Conservation (phyloP, 2,329 filamentous ascomycete species). For the Botryotinia narcissicola region DNA sequence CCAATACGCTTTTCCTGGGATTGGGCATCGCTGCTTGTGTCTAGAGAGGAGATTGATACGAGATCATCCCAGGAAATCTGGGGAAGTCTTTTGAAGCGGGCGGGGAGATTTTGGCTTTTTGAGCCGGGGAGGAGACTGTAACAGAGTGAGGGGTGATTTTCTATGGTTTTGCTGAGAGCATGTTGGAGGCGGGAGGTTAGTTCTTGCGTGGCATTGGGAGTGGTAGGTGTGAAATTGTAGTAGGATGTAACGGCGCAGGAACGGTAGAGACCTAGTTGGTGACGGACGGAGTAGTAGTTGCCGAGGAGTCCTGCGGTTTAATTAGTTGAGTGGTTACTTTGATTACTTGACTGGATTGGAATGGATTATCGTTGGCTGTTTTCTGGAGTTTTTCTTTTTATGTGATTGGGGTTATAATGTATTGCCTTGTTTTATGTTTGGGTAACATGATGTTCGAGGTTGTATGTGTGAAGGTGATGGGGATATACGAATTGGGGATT, state of each 20-base stretch:
- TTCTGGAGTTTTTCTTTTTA: neutral
- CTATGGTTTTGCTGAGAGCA: neutral
- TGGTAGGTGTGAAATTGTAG: neutral
- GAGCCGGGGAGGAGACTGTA: neutral
- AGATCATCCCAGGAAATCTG: neutral
- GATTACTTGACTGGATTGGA: neutral
- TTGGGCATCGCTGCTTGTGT: neutral
- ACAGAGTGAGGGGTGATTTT: neutral
- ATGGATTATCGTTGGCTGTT: neutral
- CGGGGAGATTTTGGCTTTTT: neutral
- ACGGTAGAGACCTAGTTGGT: slow-evolving; percentile 1
- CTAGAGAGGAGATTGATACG: neutral
- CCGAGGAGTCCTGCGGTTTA: neutral
- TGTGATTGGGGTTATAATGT: neutral
- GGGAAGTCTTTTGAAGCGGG: neutral
- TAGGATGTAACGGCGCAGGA: slow-evolving; percentile 2
- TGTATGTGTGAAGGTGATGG: neutral
- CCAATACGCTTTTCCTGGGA: neutral
- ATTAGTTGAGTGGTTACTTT: neutral
- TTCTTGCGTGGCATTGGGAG: neutral
- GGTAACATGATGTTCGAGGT: neutral
- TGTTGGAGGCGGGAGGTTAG: neutral
- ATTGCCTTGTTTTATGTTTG: neutral
- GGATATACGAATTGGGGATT: neutral
- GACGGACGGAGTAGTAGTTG: neutral